Evolutionary conservation across 306 rosid genomes (phyloP), one percentile per base, ranked within the genome.

Genomic region (Astragalus glycyphyllos): DNA sequence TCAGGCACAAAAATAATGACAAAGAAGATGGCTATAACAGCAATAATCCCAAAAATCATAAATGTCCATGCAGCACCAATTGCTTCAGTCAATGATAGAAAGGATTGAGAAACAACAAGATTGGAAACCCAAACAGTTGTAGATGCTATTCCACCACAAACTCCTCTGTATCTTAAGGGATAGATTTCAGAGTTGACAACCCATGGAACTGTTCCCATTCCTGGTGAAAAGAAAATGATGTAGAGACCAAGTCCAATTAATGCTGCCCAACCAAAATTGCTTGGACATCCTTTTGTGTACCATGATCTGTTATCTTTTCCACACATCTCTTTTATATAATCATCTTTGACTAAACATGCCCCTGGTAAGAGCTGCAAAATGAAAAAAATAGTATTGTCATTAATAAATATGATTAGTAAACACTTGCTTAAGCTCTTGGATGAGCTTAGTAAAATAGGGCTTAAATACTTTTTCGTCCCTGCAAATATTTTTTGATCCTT

Each of bases 121-220:
- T 88, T 86, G 37, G 91, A 82, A 47, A 77, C 65, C 91, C 89
- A 84, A 45, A 84, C 84, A 0, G 86, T 72, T 5, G 91, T 86
- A 4, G 91, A 86, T 12, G 96, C 96, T 23, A 86, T 84, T 60
- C 96, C 96, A 16, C 88, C 91, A 37, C 91, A 86, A 12, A 84
- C 10, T 11, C 89, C 91, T 60, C 91, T 72, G 1, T 73, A 86
- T 42, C 96, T 61, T 13, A 86, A 23, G 0, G 96, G 96, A 44
- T 89, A 89, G 6, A 89, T 89, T 77, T 89, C 91, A 13, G 96
- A 86, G 64, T 89, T 89, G 5, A 89, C 71, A 65, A 86, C 87
- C 96, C 96, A 89, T 15, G 96, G 91, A 47, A 81, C 84, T 4
- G 88, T 84, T 45, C 89, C 96, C 96, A 84, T 86, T 2, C 96